Percentiles rank a stretch among this genome's conserved stretches.
These are phyloP conservation scores for Hyaloscypha hepaticicola DNA, from an alignment of 495 filamentous ascomycete species.

Conservation along the genomic window DNA sequence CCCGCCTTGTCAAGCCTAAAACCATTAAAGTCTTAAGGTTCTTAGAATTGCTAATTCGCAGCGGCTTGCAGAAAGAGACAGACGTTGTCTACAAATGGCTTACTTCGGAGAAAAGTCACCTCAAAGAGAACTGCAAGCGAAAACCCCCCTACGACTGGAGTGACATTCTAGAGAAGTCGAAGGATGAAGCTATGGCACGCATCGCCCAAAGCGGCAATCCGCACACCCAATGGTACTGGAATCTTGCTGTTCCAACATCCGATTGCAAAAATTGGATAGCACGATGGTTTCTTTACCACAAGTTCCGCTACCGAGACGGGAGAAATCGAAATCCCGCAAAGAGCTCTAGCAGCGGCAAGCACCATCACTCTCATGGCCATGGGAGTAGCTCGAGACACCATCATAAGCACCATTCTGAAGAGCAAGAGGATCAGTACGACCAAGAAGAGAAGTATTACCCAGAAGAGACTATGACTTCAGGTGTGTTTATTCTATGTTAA, in stretches of 20 bases:
- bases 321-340: conserved; percentile 39
- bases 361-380: not conserved
- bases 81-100: conserved; percentile 32
- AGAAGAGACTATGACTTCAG: not conserved
- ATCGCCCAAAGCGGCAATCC: conserved; percentile 23
- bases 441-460: not conserved
- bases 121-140: conserved; percentile 31
- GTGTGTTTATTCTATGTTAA: not conserved
- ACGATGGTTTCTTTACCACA: conserved; percentile 57
- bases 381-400: not conserved
- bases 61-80: conserved; percentile 28
- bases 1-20: not conserved
- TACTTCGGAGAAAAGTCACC: conserved; percentile 26
- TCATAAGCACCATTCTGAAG: not conserved
- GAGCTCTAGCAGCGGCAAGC: conserved; percentile 4
- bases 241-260: conserved; percentile 23
- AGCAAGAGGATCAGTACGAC: not conserved
- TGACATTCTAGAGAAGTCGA: conserved; percentile 29
- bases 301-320: conserved; percentile 57
- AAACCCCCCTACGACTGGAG: conserved; percentile 34
- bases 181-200: conserved; percentile 30
- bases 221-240: conserved; percentile 30
- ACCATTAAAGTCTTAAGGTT: not conserved
- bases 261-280: conserved; percentile 58
- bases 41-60: not conserved